phyloP scores from a whole-genome alignment of 139 green algal genomes.

The Ulvella scutata region DNA sequence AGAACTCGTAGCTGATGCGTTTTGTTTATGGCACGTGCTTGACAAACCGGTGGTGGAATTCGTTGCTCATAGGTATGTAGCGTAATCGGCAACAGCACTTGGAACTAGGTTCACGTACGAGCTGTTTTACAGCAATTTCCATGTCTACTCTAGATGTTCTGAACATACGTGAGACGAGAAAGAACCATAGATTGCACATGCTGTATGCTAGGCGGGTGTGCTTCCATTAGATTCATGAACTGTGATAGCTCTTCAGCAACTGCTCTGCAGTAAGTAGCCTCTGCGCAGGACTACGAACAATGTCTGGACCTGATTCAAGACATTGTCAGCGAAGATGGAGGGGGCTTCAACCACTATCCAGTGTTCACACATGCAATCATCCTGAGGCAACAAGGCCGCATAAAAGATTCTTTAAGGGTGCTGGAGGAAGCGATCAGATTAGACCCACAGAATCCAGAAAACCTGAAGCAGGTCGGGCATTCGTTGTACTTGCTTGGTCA shows the following conservation, averaged over 20 bases:
- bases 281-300: conserved; percentile 45
- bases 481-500: conserved; percentile 57
- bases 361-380: conserved; percentile 60
- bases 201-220: conserved; percentile 79
- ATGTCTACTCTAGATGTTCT: not conserved
- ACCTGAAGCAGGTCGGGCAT: conserved; percentile 58
- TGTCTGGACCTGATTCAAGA: conserved; percentile 40
- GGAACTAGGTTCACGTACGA: no score
- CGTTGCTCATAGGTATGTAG: no score
- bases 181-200: conserved; percentile 37
- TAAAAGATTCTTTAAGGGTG: conserved; percentile 50
- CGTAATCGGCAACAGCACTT: no score
- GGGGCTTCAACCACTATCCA: conserved; percentile 37
- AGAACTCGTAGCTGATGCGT: no score
- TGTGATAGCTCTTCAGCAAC: conserved; percentile 76
- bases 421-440: conserved; percentile 51
- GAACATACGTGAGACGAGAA: conserved; percentile 41
- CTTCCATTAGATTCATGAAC: conserved; percentile 37
- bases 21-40: no score
- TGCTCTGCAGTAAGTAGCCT: conserved; percentile 22
- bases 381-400: conserved; percentile 39
- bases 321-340: conserved; percentile 20
- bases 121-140: no score
- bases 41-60: no score
- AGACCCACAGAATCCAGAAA: conserved; percentile 47